Percentiles rank a stretch among this genome's conserved stretches.
Conservation (phyloP, 345 rosid genomes). For the Boechera divaricarpa region DNA sequence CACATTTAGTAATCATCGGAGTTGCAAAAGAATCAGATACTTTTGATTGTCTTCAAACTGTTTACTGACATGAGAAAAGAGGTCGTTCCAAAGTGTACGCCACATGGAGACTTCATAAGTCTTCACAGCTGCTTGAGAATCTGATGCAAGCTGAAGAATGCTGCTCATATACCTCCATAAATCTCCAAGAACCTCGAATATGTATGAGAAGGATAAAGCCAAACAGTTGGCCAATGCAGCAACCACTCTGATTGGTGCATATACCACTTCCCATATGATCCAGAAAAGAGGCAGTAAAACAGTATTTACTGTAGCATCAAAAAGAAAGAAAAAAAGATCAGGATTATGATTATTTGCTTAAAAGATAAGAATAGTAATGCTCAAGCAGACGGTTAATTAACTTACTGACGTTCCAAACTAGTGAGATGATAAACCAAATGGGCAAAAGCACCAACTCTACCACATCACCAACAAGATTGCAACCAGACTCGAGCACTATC, state of each 20-base stretch:
- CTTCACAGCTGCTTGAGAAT: slow-evolving; percentile 63
- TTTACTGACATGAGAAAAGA: slow-evolving; percentile 83
- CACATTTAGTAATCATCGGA: background rate
- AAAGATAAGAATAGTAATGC: background rate
- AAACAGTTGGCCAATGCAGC: slow-evolving; percentile 57
- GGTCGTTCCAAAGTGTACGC: slow-evolving; percentile 96
- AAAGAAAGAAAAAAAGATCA: slow-evolving; percentile 1
- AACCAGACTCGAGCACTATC: slow-evolving; percentile 57
- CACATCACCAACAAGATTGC: slow-evolving; percentile 54
- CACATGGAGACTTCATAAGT: slow-evolving; percentile 79
- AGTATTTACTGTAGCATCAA: slow-evolving; percentile 57
- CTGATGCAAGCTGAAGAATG: slow-evolving; percentile 63
- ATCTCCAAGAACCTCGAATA: slow-evolving; percentile 54
- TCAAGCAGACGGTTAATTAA: background rate
- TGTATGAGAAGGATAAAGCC: slow-evolving; percentile 53
- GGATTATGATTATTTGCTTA: background rate
- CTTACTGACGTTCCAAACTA: slow-evolving; percentile 72
- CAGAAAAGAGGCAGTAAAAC: slow-evolving; percentile 68
- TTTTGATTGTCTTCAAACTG: background rate
- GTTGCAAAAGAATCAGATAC: background rate
- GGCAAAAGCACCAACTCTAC: slow-evolving; percentile 65
- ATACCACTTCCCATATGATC: slow-evolving; percentile 71
- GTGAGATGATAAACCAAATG: slow-evolving; percentile 56
- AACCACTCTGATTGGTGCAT: slow-evolving; percentile 67
- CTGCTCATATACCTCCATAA: slow-evolving; percentile 63